These are phyloP conservation scores for Lasiosphaeriaceae sp. DNA, from an alignment of 495 filamentous ascomycete species.

Conservation along the genomic window DNA sequence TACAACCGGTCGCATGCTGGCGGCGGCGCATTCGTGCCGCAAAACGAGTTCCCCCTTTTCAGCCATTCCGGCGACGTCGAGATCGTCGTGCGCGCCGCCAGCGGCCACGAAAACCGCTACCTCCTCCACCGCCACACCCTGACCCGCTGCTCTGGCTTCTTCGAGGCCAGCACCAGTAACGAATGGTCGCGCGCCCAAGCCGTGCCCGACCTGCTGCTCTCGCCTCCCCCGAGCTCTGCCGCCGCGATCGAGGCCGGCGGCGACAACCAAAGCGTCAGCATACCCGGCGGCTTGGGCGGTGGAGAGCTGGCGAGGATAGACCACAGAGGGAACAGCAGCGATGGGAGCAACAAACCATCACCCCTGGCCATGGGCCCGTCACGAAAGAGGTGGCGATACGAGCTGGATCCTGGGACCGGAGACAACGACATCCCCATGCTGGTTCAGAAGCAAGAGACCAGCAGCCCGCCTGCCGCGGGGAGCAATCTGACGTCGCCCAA, in stretches of 20 bases:
- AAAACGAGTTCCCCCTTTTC: slow-evolving; percentile 91
- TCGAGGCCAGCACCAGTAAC: slow-evolving; percentile 81
- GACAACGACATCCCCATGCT: slow-evolving; percentile 82
- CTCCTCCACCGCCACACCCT: slow-evolving; percentile 81
- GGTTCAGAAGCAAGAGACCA: slow-evolving; percentile 66
- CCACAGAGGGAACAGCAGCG: slow-evolving; percentile 12
- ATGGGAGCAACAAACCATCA: slow-evolving; percentile 7
- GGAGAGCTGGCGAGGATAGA: slow-evolving; percentile 32
- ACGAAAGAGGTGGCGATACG: slow-evolving; percentile 76
- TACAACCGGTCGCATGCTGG: slow-evolving; percentile 80
- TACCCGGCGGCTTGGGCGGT: slow-evolving; percentile 9
- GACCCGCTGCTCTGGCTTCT: slow-evolving; percentile 86
- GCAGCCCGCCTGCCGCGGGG: slow-evolving; percentile 7
- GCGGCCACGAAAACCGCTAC: slow-evolving; percentile 73
- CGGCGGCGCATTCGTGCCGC: slow-evolving; percentile 62
- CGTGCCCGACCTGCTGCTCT: slow-evolving; percentile 26
- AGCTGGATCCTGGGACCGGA: slow-evolving; percentile 71
- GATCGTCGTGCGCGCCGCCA: slow-evolving; percentile 65
- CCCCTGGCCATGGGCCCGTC: slow-evolving; percentile 22
- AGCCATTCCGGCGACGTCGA: slow-evolving; percentile 87
- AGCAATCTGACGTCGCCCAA: slow-evolving; percentile 14
- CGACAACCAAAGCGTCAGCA: slow-evolving; percentile 5
- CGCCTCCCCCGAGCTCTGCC: slow-evolving; percentile 30
- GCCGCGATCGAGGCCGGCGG: slow-evolving; percentile 51
- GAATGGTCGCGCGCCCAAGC: slow-evolving; percentile 67